Evolutionary conservation across 2,329 filamentous ascomycete species (phyloP).

Genomic region (Botryotinia convoluta): DNA sequence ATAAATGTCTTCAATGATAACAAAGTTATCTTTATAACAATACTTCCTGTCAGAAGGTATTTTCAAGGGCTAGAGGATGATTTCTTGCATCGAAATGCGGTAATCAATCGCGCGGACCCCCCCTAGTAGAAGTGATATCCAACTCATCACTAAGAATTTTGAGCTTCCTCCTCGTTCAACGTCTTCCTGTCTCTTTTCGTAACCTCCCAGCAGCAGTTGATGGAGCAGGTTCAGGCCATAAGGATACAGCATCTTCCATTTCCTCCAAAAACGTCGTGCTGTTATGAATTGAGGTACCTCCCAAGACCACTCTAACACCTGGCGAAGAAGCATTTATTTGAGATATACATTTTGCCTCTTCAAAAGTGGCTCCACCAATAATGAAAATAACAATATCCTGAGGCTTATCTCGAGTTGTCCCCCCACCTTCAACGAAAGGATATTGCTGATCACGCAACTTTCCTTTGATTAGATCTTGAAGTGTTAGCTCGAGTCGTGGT

Average conservation of each 20-base stretch:
- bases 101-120: not conserved
- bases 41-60: not conserved
- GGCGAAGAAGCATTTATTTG: conserved; percentile 88
- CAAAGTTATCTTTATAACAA: not conserved
- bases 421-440: conserved; percentile 87
- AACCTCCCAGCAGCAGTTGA: conserved; percentile 39
- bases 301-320: conserved; percentile 83
- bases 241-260: conserved; percentile 81
- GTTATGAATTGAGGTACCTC: conserved; percentile 86
- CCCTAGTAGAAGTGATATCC: not conserved
- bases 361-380: conserved; percentile 88
- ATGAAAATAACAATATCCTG: conserved; percentile 97
- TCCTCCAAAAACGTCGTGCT: conserved; percentile 85
- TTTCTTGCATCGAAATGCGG: not conserved
- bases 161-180: conserved; percentile 21
- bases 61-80: not conserved
- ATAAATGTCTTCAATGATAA: not conserved
- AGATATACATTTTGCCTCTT: conserved; percentile 96
- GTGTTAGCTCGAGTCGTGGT: conserved; percentile 77
- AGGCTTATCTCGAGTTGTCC: conserved; percentile 86
- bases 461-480: conserved; percentile 93
- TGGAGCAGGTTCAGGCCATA: conserved; percentile 70
- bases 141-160: not conserved
- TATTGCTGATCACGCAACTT: conserved; percentile 82
- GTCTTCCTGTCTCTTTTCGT: conserved; percentile 37